A percentile compares a stretch with the other conserved stretches of the same genome.
Conservation (phyloP, 176 grass and related monocot species). For the Zea mays region Zm-B73-REFERENCE-NAM-5.0 NC_050099.1:235526501-235527000, state of each 20-base stretch:
- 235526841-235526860: background rate
- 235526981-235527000: conserved; percentile 11
- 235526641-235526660: conserved; percentile 17
- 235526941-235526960: background rate
- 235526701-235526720: background rate
- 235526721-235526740: background rate
- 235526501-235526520: no score
- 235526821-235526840: conserved; percentile 12
- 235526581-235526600: background rate
- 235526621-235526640: background rate
- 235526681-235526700: background rate
- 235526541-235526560: background rate
- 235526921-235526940: background rate
- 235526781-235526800: background rate
- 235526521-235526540: background rate
- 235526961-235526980: background rate
- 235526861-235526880: background rate
- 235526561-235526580: background rate
- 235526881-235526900: conserved; percentile 14
- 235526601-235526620: background rate
- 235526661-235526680: background rate
- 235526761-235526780: background rate
- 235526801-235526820: background rate
- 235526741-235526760: background rate
- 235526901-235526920: conserved; percentile 6